Conservation (phyloP, 2,329 filamentous ascomycete genomes). For the Proliferodiscus dingleyae region DNA sequence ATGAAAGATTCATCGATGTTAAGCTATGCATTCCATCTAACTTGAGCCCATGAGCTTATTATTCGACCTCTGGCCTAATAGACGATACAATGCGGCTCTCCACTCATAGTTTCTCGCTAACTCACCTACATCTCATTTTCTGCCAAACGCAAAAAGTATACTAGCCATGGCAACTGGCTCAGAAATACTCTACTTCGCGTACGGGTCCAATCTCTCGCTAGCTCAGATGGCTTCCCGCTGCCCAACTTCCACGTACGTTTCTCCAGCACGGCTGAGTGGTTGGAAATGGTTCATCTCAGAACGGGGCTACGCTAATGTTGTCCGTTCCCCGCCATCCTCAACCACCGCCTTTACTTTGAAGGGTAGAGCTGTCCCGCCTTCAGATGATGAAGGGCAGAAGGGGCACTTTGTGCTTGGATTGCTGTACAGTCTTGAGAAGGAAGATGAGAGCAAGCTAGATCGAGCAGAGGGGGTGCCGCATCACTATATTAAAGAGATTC, state of each 20-base stretch:
- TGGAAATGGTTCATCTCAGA: constrained; percentile 64
- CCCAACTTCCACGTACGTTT: constrained; percentile 42
- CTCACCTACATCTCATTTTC: background rate
- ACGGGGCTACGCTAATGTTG: constrained; percentile 63
- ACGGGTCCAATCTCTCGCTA: constrained; percentile 65
- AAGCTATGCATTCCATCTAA: no score
- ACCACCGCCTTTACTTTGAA: constrained; percentile 3
- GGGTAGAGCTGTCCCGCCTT: background rate
- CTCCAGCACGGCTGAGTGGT: constrained; percentile 47
- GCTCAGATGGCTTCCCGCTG: constrained; percentile 62
- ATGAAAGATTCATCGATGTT: no score
- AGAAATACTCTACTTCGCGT: constrained; percentile 57
- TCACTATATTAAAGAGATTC: constrained; percentile 52
- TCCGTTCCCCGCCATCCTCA: constrained; percentile 6
- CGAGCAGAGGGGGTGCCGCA: constrained; percentile 56
- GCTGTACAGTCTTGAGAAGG: constrained; percentile 46
- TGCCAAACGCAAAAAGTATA: background rate
- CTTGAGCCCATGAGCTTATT: no score
- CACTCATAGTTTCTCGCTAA: background rate
- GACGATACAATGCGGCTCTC: no score
- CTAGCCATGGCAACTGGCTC: background rate
- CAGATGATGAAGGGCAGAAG: background rate
- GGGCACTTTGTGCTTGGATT: constrained; percentile 41
- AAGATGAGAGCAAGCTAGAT: constrained; percentile 51
- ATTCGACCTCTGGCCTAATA: no score